Evolutionary conservation across 179 eudicot species (phyloP).

Genomic region (Heliamphora ciliata): DNA sequence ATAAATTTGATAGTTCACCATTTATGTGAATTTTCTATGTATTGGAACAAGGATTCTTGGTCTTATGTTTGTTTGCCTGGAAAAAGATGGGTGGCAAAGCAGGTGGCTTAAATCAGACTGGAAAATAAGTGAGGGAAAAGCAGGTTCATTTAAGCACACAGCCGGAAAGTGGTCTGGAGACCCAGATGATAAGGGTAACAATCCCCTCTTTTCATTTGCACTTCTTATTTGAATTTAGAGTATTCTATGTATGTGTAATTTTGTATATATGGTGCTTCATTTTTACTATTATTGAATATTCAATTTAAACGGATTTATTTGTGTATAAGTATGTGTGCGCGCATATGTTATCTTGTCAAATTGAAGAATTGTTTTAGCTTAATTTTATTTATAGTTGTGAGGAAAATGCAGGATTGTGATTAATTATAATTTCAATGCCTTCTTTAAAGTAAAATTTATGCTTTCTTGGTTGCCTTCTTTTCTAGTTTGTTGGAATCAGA

Average conservation of each 20-base stretch:
- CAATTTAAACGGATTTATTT: background rate
- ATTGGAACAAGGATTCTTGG: slow-evolving; percentile 5
- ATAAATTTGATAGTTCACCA: background rate
- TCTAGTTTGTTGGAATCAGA: background rate
- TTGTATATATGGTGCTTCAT: background rate
- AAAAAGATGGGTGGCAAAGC: slow-evolving; percentile 57
- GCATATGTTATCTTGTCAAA: background rate
- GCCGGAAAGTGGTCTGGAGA: slow-evolving; percentile 66
- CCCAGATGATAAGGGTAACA: slow-evolving; percentile 57
- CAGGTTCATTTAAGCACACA: slow-evolving; percentile 58
- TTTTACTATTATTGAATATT: background rate
- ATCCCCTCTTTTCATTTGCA: slow-evolving; percentile 11
- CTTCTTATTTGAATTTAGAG: background rate
- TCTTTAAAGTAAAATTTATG: no score
- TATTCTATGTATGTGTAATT: background rate
- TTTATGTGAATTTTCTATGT: background rate
- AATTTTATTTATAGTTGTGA: background rate
- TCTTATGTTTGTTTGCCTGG: slow-evolving; percentile 17
- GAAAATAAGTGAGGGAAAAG: slow-evolving; percentile 59
- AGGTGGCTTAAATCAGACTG: slow-evolving; percentile 72
- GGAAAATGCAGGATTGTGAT: background rate
- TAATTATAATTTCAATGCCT: slow-evolving; percentile 3
- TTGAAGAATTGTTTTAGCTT: background rate
- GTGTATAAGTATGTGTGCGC: background rate
- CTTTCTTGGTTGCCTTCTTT: background rate